Evolutionary conservation across 1,284 basidiomycete genomes (phyloP).

Genomic region (Ustanciosporium gigantosporum): DNA sequence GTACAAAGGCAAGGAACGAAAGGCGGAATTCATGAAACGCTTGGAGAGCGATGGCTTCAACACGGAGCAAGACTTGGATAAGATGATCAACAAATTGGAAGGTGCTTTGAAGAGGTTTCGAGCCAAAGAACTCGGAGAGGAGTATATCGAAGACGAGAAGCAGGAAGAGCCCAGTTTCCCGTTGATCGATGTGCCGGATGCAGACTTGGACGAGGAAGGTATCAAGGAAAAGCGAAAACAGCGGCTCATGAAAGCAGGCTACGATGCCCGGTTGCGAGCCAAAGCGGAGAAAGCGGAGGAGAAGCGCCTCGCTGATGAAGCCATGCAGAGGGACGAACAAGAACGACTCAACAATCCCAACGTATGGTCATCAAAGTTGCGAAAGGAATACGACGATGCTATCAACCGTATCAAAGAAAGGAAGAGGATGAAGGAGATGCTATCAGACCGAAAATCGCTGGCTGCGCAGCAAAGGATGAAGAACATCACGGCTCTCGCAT

Average conservation of each 20-base stretch:
- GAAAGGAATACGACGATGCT: constrained; percentile 63
- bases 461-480: constrained; percentile 97
- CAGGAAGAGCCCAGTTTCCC: constrained; percentile 82
- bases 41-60: constrained; percentile 72
- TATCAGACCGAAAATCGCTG: constrained; percentile 89
- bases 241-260: constrained; percentile 88
- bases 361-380: constrained; percentile 46
- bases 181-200: constrained; percentile 85
- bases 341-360: constrained; percentile 66
- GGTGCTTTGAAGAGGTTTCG: constrained; percentile 70
- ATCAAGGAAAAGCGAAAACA: constrained; percentile 95
- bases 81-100: constrained; percentile 77
- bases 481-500: constrained; percentile 87
- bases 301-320: constrained; percentile 67
- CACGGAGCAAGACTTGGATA: constrained; percentile 69
- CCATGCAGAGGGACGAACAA: constrained; percentile 78
- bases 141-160: constrained; percentile 61
- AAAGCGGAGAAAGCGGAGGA: constrained; percentile 82
- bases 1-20: constrained; percentile 70
- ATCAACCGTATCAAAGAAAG: constrained; percentile 86
- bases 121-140: constrained; percentile 71
- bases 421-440: constrained; percentile 76
- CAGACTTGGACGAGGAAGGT: constrained; percentile 88
- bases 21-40: constrained; percentile 71
- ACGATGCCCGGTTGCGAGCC: constrained; percentile 83